These are phyloP conservation scores for Sanghuangporus sanghuang DNA, from an alignment of 1,284 basidiomycete genomes.

Conservation along the genomic window DNA sequence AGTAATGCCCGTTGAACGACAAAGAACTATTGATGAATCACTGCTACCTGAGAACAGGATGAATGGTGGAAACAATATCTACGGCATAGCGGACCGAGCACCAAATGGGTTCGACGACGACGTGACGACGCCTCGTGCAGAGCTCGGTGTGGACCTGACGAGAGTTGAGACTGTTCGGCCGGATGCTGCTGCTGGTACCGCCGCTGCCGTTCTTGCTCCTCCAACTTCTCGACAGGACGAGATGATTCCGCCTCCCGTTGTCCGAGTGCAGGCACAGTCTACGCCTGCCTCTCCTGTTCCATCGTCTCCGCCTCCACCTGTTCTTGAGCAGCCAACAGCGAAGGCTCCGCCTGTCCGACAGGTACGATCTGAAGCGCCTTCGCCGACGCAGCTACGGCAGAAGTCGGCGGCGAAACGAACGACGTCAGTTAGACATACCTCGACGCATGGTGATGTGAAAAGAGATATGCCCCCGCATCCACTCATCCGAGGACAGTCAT, in stretches of 20 bases:
- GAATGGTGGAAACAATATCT: neutral
- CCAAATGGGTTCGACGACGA: conserved; percentile 15
- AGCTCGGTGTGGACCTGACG: conserved; percentile 26
- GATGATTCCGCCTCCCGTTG: conserved; percentile 22
- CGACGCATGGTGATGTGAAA: conserved; percentile 11
- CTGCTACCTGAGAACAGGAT: neutral
- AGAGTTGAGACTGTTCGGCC: conserved; percentile 30
- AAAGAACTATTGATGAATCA: neutral
- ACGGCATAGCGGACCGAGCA: conserved; percentile 23
- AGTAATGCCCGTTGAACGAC: neutral
- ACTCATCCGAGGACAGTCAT: conserved; percentile 67
- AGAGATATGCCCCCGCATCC: conserved; percentile 53
- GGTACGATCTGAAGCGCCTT: conserved; percentile 41
- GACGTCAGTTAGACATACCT: conserved; percentile 8
- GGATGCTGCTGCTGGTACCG: conserved; percentile 11
- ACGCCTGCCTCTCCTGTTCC: conserved; percentile 21
- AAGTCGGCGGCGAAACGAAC: conserved; percentile 9
- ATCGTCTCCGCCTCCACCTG: conserved; percentile 20
- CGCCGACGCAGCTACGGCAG: conserved; percentile 29
- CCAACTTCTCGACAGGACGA: conserved; percentile 20
- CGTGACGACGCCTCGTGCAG: conserved; percentile 32
- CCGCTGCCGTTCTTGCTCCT: neutral
- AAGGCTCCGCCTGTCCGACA: conserved; percentile 4
- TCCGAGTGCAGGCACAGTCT: conserved; percentile 23
- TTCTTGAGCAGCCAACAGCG: conserved; percentile 21